Evolutionary conservation across 192 early-diverging fungal species (phyloP).

Genomic region (Umbelopsis vinacea): DNA sequence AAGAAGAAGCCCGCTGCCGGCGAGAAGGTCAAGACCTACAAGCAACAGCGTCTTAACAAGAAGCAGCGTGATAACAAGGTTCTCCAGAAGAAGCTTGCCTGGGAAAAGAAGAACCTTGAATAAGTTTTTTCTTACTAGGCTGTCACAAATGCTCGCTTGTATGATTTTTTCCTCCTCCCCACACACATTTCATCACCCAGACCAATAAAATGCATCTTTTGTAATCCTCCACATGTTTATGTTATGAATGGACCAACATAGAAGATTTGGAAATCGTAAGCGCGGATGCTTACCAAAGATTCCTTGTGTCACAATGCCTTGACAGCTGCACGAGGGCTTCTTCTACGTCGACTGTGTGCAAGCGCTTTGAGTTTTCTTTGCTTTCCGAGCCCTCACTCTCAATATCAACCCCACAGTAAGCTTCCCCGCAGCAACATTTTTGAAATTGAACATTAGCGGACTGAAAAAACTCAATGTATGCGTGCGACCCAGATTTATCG

Average conservation of each 20-base stretch:
- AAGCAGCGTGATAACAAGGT: constrained; percentile 91
- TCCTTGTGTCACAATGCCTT: too few relatives aligned
- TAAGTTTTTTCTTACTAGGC: not conserved
- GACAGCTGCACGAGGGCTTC: too few relatives aligned
- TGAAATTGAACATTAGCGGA: not conserved
- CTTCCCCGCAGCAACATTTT: not conserved
- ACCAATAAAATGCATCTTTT: constrained; percentile 1
- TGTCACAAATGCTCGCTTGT: not conserved
- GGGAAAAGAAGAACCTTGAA: constrained; percentile 38
- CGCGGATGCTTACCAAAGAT: too few relatives aligned
- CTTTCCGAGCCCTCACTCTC: not conserved
- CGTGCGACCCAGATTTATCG: too few relatives aligned
- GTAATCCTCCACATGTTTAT: not conserved
- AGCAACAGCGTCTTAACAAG: constrained; percentile 75
- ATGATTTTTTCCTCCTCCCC: not conserved
- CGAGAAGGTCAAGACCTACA: constrained; percentile 76
- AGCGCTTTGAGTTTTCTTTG: constrained; percentile 8
- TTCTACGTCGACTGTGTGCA: too few relatives aligned
- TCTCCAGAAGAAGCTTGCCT: constrained; percentile 76
- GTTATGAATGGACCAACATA: too few relatives aligned
- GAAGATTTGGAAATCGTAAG: too few relatives aligned
- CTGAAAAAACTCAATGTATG: too few relatives aligned
- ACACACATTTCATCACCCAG: not conserved
- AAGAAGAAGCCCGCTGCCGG: constrained; percentile 72
- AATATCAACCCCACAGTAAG: not conserved